Conservation (phyloP, 2,329 filamentous ascomycete genomes). For the Nannizzia gypsea region DNA sequence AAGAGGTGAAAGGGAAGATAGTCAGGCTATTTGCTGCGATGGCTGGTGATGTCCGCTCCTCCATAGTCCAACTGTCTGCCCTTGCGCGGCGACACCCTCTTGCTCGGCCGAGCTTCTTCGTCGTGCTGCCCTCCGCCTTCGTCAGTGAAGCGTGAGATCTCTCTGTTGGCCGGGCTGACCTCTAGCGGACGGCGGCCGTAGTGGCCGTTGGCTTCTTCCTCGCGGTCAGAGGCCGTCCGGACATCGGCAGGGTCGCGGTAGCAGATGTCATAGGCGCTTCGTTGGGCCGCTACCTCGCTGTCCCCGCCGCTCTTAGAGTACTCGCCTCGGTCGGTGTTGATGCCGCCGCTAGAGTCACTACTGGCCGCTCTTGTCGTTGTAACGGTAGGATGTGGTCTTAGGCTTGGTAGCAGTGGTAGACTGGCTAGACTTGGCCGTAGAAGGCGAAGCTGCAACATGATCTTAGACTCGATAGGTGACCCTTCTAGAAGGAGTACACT, state of each 20-base stretch:
- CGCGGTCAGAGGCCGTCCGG: conserved; percentile 21
- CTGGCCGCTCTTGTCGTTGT: not conserved
- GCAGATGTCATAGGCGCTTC: conserved; percentile 57
- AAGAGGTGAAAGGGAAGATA: not conserved
- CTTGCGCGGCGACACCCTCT: conserved; percentile 28
- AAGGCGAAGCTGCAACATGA: no score
- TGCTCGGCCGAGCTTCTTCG: conserved; percentile 28
- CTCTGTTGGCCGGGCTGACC: conserved; percentile 49
- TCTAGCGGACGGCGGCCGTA: conserved; percentile 41
- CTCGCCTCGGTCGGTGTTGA: conserved; percentile 56
- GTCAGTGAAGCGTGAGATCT: conserved; percentile 42
- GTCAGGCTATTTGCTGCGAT: no score
- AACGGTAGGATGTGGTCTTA: not conserved
- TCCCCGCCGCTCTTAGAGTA: conserved; percentile 57
- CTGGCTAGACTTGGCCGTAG: no score
- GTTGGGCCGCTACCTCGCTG: conserved; percentile 44
- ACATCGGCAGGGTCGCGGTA: conserved; percentile 56
- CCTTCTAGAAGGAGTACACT: no score
- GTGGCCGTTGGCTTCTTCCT: conserved; percentile 34
- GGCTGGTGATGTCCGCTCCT: not conserved
- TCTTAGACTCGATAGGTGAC: no score
- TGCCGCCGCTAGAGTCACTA: conserved; percentile 23
- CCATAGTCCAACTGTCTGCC: conserved; percentile 19
- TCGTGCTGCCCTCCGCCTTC: conserved; percentile 36
- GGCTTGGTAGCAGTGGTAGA: no score